Evolutionary conservation across 176 grass and related monocot species (phyloP).

Genomic region (Raddia distichophylla): DNA sequence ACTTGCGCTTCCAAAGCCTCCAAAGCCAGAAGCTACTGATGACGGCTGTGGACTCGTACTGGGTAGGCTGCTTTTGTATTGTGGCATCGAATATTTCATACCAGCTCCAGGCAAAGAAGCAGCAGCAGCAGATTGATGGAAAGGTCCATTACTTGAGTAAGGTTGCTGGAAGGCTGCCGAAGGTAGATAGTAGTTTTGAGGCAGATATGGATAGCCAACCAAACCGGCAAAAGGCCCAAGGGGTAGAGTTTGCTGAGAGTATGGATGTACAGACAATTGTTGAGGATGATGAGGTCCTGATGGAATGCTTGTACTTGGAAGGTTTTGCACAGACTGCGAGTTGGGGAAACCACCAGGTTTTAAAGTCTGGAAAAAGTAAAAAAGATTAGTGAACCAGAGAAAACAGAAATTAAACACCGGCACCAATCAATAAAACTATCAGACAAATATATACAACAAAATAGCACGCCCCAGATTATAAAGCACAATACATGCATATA

Average conservation of each 20-base stretch:
- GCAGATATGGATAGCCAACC: conserved; percentile 88
- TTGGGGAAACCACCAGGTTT: conserved; percentile 74
- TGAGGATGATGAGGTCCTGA: conserved; percentile 73
- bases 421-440: background rate
- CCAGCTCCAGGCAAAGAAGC: conserved; percentile 62
- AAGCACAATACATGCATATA: conserved; percentile 23
- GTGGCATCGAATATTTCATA: conserved; percentile 83
- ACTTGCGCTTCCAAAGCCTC: conserved; percentile 70
- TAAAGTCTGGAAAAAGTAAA: conserved; percentile 52
- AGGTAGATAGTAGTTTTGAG: conserved; percentile 85
- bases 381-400: conserved; percentile 26
- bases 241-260: conserved; percentile 84
- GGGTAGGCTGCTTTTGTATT: conserved; percentile 81
- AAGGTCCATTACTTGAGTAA: conserved; percentile 74
- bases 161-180: conserved; percentile 85
- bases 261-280: conserved; percentile 78
- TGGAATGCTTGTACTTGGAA: conserved; percentile 61
- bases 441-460: conserved; percentile 5
- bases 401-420: conserved; percentile 25
- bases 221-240: conserved; percentile 77
- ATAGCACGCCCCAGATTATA: background rate
- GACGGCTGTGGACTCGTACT: conserved; percentile 61
- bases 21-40: conserved; percentile 59
- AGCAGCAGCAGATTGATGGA: conserved; percentile 69
- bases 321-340: conserved; percentile 55